Percentiles rank a stretch among this genome's conserved stretches.
Evolutionary conservation across 306 rosid genomes (phyloP).

Genomic region (Vicia sativa): DNA sequence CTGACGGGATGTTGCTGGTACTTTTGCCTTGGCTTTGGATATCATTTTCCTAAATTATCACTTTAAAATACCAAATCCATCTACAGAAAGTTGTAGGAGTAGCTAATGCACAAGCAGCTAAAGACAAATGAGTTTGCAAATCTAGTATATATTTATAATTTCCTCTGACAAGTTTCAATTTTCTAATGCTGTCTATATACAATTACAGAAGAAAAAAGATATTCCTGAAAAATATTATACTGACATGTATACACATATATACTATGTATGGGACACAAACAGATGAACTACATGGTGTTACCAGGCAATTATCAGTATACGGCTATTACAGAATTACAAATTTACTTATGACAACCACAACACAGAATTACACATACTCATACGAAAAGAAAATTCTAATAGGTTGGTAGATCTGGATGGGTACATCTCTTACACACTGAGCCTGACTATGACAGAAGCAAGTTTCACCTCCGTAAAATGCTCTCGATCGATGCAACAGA

Average conservation of each 20-base stretch:
- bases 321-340: constrained; percentile 58
- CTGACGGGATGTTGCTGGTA: background rate
- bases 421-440: constrained; percentile 46
- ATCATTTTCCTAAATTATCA: too few species aligned
- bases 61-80: background rate
- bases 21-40: background rate
- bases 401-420: constrained; percentile 39
- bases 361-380: constrained; percentile 59
- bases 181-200: background rate
- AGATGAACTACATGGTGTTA: constrained; percentile 25
- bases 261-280: constrained; percentile 28
- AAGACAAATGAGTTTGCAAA: background rate
- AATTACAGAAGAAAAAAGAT: background rate
- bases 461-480: constrained; percentile 27
- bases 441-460: constrained; percentile 40
- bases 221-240: background rate
- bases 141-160: constrained; percentile 4
- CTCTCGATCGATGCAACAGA: background rate
- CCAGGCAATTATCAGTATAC: constrained; percentile 32
- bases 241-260: constrained; percentile 3
- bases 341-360: constrained; percentile 46
- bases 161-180: too few species aligned
- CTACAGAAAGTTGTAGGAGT: background rate
- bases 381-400: constrained; percentile 5
- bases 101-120: background rate